Conservation (phyloP, 2,329 filamentous ascomycete species). For the Fusarium nodosum region DNA sequence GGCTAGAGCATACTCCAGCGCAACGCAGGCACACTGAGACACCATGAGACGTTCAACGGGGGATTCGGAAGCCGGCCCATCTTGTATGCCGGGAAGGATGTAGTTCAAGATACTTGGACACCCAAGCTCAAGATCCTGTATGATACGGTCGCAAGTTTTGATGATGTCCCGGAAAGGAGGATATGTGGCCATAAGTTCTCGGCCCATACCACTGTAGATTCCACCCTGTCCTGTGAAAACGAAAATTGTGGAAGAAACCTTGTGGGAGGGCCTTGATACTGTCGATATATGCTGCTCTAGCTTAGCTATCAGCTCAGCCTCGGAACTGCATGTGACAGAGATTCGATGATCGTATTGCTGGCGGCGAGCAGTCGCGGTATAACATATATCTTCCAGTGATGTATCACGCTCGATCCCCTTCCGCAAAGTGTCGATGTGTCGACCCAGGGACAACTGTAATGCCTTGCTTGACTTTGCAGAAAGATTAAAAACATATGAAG, state of each 20-base stretch:
- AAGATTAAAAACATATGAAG: not conserved
- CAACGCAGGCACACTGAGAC: not conserved
- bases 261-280: not conserved
- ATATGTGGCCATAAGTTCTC: constrained; percentile 1
- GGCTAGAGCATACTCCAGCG: constrained; percentile 1
- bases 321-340: not conserved
- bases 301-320: not conserved
- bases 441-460: not conserved
- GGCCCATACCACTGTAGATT: not conserved
- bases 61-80: not conserved
- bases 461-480: constrained; percentile 5
- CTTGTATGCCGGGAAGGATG: not conserved
- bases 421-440: not conserved
- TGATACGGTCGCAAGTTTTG: not conserved
- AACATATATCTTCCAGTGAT: constrained; percentile 1
- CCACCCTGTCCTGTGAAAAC: constrained; percentile 7
- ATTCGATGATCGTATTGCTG: constrained; percentile 2
- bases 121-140: not conserved
- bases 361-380: constrained; percentile 5
- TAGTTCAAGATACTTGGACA: not conserved
- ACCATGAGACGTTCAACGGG: not conserved
- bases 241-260: not conserved
- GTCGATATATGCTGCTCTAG: not conserved
- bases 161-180: not conserved
- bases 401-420: not conserved